Evolutionary conservation across 208 protist species (phyloP), one percentile per base, ranked within the genome.

Genomic region (Trypanosoma brucei): DNA sequence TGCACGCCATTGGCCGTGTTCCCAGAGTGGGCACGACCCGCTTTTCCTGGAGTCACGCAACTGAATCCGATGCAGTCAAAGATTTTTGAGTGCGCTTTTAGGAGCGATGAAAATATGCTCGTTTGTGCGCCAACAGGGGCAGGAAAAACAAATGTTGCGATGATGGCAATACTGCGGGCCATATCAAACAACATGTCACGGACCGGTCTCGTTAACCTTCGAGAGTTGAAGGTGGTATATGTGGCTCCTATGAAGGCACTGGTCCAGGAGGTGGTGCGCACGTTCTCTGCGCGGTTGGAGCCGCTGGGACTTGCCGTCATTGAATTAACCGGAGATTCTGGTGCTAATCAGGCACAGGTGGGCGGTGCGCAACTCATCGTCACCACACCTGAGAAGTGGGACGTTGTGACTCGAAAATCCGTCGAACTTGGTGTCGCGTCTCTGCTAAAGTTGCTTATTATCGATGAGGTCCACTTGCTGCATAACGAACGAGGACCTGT

Each of bases 201-300:
- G 6, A 35, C 13, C 13, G 68, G 64, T 11, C 39, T 14, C 11
- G 42, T 73, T 13, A 62, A 76, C n/a, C 66, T 70, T 59, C 75
- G 51, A 50, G 72, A 79, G 13, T 87, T 99, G 53, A 99, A 99
- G 79, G 98, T 99, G 75, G 97, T 99, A 7, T 99, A 99, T 78
- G 87, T 99, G 31, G 98, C 99, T 0, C 99, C 99, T 3, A 99
- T 99, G 99, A 99, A 99, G 79, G 97, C 99, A 13, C 82, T 99
- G 2, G 99, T 99, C 38, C 94, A 98, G 69, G 98, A 99, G 78
- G 98, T 99, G 61, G 97, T 99, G 38, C 75, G 78, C 11, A 99
- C 98, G 55, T 99, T 99, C 59, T 81, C 68, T 0, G 69, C 81
- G 55, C 78, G 98, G 5, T 81, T 99, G 11, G 72, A 84, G 58